Conservation (phyloP, 1,284 basidiomycete genomes). For the Golubevia pallescens region DNA sequence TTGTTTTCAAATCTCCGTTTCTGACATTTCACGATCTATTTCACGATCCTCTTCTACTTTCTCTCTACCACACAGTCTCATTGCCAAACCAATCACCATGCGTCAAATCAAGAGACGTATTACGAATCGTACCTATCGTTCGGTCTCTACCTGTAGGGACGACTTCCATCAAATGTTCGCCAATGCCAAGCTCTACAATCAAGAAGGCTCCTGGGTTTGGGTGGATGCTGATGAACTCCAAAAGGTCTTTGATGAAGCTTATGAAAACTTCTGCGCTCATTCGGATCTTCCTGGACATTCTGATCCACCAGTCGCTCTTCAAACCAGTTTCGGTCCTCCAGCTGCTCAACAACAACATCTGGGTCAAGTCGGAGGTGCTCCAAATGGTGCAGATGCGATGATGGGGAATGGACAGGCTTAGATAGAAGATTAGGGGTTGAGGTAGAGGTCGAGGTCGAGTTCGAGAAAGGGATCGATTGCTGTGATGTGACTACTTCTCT, state of each 20-base stretch:
- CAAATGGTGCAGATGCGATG: not conserved
- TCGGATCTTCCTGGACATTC: conserved; percentile 34
- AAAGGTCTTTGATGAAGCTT: conserved; percentile 50
- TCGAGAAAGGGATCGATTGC: not conserved
- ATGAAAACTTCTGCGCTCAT: conserved; percentile 32
- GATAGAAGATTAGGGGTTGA: not conserved
- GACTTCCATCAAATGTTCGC: conserved; percentile 61
- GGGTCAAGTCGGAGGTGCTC: not conserved
- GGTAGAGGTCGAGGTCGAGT: not conserved
- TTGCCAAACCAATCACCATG: conserved; percentile 55
- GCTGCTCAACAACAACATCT: not conserved
- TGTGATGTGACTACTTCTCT: too few relatives aligned
- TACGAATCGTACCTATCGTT: conserved; percentile 49
- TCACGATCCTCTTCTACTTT: conserved; percentile 1
- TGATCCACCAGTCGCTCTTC: conserved; percentile 9
- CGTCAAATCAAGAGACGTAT: conserved; percentile 58
- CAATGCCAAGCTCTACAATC: conserved; percentile 63
- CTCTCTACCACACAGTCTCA: conserved; percentile 21
- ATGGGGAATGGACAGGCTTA: conserved; percentile 6
- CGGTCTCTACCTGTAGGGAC: conserved; percentile 42
- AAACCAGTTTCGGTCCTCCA: not conserved
- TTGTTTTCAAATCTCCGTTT: not conserved
- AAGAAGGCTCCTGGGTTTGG: conserved; percentile 58
- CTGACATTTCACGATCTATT: not conserved
- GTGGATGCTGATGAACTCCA: conserved; percentile 57